A percentile compares a stretch with the other conserved stretches of the same genome.
These are phyloP conservation scores for Chalciporus chontae DNA, from an alignment of 768 basidiomycete species.

Conservation along the genomic window DNA sequence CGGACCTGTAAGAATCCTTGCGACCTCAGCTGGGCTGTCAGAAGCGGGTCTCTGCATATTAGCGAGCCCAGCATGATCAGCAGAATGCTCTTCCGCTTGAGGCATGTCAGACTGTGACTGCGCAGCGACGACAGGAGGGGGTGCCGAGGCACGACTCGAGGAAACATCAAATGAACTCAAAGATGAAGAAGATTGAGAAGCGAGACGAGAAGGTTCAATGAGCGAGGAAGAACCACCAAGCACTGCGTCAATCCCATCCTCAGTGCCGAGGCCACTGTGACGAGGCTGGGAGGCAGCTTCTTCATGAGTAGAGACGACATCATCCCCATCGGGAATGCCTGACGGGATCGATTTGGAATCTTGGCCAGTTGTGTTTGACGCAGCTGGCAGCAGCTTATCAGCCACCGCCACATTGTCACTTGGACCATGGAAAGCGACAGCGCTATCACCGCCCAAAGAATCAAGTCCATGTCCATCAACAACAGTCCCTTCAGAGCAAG, in stretches of 20 bases:
- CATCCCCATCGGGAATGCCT: slow-evolving; percentile 19
- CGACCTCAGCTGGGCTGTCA: background rate
- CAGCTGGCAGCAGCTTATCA: slow-evolving; percentile 26
- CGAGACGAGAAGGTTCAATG: slow-evolving; percentile 29
- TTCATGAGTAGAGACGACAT: slow-evolving; percentile 17
- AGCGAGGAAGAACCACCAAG: slow-evolving; percentile 20
- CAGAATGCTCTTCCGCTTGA: slow-evolving; percentile 43
- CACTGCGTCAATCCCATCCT: slow-evolving; percentile 16
- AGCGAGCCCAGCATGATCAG: slow-evolving; percentile 45
- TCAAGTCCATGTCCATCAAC: slow-evolving; percentile 35
- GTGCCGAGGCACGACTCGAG: slow-evolving; percentile 40
- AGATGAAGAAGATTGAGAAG: slow-evolving; percentile 31
- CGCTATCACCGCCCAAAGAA: slow-evolving; percentile 29
- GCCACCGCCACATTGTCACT: slow-evolving; percentile 18
- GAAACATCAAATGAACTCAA: slow-evolving; percentile 43
- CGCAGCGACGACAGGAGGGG: slow-evolving; percentile 19
- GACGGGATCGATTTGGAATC: slow-evolving; percentile 9
- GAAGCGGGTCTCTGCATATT: slow-evolving; percentile 39
- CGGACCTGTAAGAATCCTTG: slow-evolving; percentile 8
- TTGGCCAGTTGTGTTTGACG: slow-evolving; percentile 19
- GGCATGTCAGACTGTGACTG: slow-evolving; percentile 39
- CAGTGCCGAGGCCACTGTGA: slow-evolving; percentile 13
- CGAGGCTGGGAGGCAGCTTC: slow-evolving; percentile 18
- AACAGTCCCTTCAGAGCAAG: slow-evolving; percentile 40
- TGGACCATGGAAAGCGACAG: slow-evolving; percentile 13